Percentiles rank a stretch among this genome's conserved stretches.
Conservation (phyloP, 2,329 filamentous ascomycete genomes). For the Corynespora cassiicola region DNA sequence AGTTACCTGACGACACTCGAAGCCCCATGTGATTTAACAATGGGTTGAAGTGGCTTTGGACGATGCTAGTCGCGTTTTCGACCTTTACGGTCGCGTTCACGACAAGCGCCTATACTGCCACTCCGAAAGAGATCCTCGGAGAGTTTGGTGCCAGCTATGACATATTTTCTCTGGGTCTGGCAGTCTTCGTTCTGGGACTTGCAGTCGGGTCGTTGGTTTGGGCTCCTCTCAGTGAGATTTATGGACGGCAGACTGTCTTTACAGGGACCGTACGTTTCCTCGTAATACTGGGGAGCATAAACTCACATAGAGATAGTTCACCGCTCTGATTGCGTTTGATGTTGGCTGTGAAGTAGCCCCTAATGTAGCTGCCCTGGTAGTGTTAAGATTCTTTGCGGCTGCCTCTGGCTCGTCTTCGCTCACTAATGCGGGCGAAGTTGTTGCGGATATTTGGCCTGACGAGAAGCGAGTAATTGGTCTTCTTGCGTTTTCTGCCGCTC, state of each 20-base stretch:
- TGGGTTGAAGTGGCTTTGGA: constrained; percentile 72
- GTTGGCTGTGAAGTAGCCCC: constrained; percentile 51
- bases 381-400: constrained; percentile 55
- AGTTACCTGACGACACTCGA: too few species aligned
- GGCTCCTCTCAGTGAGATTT: constrained; percentile 63
- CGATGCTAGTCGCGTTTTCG: constrained; percentile 67
- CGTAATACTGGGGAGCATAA: too few species aligned
- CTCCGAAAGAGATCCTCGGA: constrained; percentile 59
- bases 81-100: constrained; percentile 74
- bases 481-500: too few species aligned
- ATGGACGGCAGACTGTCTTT: too few species aligned
- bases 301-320: too few species aligned
- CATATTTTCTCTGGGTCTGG: constrained; percentile 67
- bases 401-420: constrained; percentile 49
- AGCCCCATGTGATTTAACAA: too few species aligned
- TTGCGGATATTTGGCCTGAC: too few species aligned
- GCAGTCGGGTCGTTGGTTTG: constrained; percentile 68
- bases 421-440: constrained; percentile 55
- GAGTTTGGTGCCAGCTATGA: constrained; percentile 62
- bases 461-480: too few species aligned
- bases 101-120: constrained; percentile 71
- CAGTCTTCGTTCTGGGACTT: constrained; percentile 69
- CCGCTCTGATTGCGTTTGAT: constrained; percentile 47
- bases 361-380: constrained; percentile 52
- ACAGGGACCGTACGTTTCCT: too few species aligned